Base-by-base conservation (phyloP, 192 early-diverging fungal genomes). In the Kickxella alabastrina region DNA sequence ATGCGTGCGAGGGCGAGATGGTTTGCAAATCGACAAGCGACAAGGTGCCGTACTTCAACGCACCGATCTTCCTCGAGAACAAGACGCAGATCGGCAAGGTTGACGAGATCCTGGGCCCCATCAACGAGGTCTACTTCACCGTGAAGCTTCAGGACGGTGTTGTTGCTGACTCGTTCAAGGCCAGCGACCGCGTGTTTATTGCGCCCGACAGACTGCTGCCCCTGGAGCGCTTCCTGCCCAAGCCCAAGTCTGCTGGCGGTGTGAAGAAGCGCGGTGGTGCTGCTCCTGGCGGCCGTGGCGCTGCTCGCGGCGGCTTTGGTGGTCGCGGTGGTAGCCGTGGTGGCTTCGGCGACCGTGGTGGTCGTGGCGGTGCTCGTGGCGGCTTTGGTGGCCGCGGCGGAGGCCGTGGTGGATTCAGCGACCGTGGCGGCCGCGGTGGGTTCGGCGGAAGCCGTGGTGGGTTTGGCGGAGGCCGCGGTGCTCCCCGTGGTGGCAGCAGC, bases 21-120 rank as follows among this genome's bases (percentile, higher is more conserved):
- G 94, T 99, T 25, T 97, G 92, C 78, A 82, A 81, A 56, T 91
- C 88, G 23, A 87, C 85, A 50, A 92, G 89, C 76, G 54, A 76
- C 40, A 89, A 98, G 71, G 87, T 99, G 59, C 96, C 96, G 19
- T 99, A 95, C 79, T 99, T 99, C 82, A 99, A 97, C 65, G 96
- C 96, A 2, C 94, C 96, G 38, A 94, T 99, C 52, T 99, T 85
- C 80, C 82, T 95, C 26, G 90, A 97, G 65, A 95, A 97, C 82
- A 99, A 99, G 82, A 89, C 87, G 45, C 92, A 92, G 75, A 96
- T 99, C 62, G 96, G 96, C 60, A 97, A 99, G 65, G 94, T 99
- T 5, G 96, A 99, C 53, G 96, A 99, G 71, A 97, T 99, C 55
- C 80, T 99, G 25, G 96, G 96, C 10, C 93, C 94, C 28, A 82